These are phyloP conservation scores for Cladophialophora yegresii DNA, from an alignment of 2,329 filamentous ascomycete genomes.

Conservation along the genomic window DNA sequence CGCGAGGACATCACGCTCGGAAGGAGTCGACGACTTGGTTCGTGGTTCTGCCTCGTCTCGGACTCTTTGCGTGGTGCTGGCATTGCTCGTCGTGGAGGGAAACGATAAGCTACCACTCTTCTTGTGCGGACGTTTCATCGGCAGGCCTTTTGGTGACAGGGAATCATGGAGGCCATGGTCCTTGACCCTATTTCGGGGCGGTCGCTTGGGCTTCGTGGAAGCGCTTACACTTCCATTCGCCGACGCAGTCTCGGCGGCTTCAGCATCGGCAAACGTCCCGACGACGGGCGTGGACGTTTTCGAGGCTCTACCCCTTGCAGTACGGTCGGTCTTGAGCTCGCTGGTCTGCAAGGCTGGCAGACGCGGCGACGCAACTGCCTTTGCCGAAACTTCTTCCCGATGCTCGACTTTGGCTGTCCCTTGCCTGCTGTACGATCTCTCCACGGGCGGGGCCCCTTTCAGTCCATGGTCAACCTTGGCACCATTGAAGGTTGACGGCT, in stretches of 20 bases:
- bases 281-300: conserved; percentile 48
- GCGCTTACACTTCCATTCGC: conserved; percentile 22
- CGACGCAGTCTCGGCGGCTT: conserved; percentile 25
- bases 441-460: conserved; percentile 39
- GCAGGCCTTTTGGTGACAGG: conserved; percentile 36
- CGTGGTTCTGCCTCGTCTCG: conserved; percentile 22
- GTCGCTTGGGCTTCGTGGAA: conserved; percentile 30
- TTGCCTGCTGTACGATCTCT: conserved; percentile 44
- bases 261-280: conserved; percentile 43
- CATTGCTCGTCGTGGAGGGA: conserved; percentile 10
- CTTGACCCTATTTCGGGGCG: conserved; percentile 33
- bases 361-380: conserved; percentile 37
- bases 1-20: conserved; percentile 31
- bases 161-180: conserved; percentile 37
- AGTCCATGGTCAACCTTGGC: conserved; percentile 34
- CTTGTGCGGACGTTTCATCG: conserved; percentile 43
- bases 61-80: conserved; percentile 7
- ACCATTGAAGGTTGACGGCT: conserved; percentile 48
- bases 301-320: conserved; percentile 41
- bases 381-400: conserved; percentile 21
- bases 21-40: conserved; percentile 20
- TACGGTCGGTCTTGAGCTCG: conserved; percentile 24
- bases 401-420: conserved; percentile 24
- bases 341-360: conserved; percentile 30
- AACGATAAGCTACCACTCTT: conserved; percentile 41